Conservation (phyloP, 176 grass and related monocot species). For the Oryza officinalis region DNA sequence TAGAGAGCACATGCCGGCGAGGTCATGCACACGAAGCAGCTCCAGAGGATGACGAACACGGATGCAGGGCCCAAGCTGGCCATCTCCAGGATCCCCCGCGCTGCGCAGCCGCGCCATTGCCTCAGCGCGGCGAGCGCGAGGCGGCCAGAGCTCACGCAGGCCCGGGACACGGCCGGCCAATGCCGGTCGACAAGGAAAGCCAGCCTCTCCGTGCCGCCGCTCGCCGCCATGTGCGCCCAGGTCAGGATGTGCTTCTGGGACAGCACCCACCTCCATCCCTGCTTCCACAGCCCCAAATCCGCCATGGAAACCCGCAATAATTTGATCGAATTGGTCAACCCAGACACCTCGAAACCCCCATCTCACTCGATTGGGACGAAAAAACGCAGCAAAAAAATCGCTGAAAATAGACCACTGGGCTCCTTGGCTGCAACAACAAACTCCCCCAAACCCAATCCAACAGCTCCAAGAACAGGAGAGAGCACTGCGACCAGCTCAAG, state of each 20-base stretch:
- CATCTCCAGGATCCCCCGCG: conserved; percentile 59
- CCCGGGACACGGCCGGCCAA: conserved; percentile 81
- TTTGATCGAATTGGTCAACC: conserved; percentile 28
- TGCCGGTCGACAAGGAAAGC: conserved; percentile 78
- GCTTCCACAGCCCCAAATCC: conserved; percentile 89
- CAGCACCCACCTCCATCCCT: conserved; percentile 81
- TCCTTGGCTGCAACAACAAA: neutral
- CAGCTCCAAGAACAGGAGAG: conserved; percentile 11
- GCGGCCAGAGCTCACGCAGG: conserved; percentile 49
- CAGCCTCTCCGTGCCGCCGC: conserved; percentile 51
- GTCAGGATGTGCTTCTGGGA: conserved; percentile 73
- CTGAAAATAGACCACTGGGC: neutral
- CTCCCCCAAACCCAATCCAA: conserved; percentile 23
- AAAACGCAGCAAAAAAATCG: neutral
- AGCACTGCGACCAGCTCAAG: conserved; percentile 31
- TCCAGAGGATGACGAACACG: conserved; percentile 89
- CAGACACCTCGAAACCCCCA: conserved; percentile 7
- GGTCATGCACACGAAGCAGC: conserved; percentile 82
- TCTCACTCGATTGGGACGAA: conserved; percentile 7
- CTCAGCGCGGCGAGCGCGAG: conserved; percentile 50
- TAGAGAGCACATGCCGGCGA: conserved; percentile 62
- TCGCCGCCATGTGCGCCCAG: conserved; percentile 53
- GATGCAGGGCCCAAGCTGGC: conserved; percentile 72
- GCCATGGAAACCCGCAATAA: conserved; percentile 39
- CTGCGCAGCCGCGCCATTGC: conserved; percentile 65